These are phyloP conservation scores for Trichophyton schoenleinii DNA, from an alignment of 2,329 filamentous ascomycete species.

Conservation along the genomic window DNA sequence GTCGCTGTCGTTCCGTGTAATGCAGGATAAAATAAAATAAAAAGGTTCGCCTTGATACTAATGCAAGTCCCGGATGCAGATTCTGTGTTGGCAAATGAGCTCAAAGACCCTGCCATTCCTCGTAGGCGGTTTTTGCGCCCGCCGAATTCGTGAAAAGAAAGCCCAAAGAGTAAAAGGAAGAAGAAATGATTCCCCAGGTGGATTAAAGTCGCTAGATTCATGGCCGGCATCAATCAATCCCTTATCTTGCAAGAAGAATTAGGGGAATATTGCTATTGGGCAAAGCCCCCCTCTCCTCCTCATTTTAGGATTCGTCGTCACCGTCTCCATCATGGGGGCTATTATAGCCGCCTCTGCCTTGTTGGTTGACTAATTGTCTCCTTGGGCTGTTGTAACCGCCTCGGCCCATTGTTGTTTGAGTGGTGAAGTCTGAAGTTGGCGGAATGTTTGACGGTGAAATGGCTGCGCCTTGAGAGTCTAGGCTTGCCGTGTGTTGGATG, in stretches of 20 bases:
- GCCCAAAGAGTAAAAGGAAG: not conserved
- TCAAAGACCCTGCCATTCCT: not conserved
- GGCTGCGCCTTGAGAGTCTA: not conserved
- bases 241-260: slow-evolving; percentile 1
- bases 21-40: slow-evolving; percentile 25
- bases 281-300: not conserved
- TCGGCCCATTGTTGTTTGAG: slow-evolving; percentile 24
- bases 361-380: slow-evolving; percentile 13
- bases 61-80: slow-evolving; percentile 5
- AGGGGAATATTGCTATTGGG: not conserved
- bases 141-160: not conserved
- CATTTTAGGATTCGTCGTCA: slow-evolving; percentile 11
- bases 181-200: not conserved
- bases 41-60: not conserved
- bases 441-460: not conserved
- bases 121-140: not conserved
- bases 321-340: slow-evolving; percentile 14
- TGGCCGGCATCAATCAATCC: slow-evolving; percentile 7
- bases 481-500: not conserved
- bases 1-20: slow-evolving; percentile 23
- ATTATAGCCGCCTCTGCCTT: slow-evolving; percentile 26
- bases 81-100: slow-evolving; percentile 13
- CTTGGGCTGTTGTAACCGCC: slow-evolving; percentile 22
- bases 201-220: not conserved
- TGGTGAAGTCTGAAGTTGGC: not conserved